Conservation (phyloP, 371 early-diverging fungal genomes). For the Thermomucor indicae-seudaticae region DNA sequence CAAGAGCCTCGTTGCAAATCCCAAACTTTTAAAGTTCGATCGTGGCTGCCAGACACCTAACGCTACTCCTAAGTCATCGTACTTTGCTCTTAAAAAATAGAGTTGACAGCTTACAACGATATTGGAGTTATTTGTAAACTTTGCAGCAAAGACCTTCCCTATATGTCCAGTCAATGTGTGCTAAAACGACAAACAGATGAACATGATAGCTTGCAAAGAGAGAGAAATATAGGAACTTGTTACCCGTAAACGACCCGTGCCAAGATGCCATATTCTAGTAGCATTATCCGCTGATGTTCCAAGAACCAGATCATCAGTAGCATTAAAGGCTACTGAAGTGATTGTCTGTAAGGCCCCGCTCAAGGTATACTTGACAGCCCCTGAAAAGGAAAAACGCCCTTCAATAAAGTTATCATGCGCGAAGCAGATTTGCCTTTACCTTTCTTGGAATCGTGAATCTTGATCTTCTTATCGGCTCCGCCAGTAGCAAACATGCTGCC, state of each 20-base stretch:
- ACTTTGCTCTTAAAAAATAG: neutral
- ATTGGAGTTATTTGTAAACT: conserved; percentile 76
- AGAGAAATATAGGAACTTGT: neutral
- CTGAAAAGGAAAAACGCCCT: conserved; percentile 5
- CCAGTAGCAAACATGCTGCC: conserved; percentile 85
- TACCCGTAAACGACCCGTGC: conserved; percentile 68
- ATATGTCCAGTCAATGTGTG: conserved; percentile 95
- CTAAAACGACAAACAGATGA: conserved; percentile 30
- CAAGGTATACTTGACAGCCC: conserved; percentile 54
- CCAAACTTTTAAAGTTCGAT: conserved; percentile 95
- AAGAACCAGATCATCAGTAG: conserved; percentile 71
- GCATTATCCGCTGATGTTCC: conserved; percentile 91
- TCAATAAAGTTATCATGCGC: neutral
- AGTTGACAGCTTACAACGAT: conserved; percentile 58
- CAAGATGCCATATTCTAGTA: conserved; percentile 80
- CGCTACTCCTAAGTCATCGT: neutral
- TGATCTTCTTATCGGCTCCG: conserved; percentile 83
- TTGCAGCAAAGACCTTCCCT: conserved; percentile 87
- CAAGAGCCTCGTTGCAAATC: conserved; percentile 86
- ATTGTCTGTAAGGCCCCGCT: conserved; percentile 84
- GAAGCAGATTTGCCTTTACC: conserved; percentile 29
- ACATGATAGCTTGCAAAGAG: neutral
- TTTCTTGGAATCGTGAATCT: conserved; percentile 76
- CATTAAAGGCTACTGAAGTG: conserved; percentile 79
- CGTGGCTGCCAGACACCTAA: conserved; percentile 93